phyloP scores from a whole-genome alignment of 257 asterid species.

The Solanum lycopersicoides region DNA sequence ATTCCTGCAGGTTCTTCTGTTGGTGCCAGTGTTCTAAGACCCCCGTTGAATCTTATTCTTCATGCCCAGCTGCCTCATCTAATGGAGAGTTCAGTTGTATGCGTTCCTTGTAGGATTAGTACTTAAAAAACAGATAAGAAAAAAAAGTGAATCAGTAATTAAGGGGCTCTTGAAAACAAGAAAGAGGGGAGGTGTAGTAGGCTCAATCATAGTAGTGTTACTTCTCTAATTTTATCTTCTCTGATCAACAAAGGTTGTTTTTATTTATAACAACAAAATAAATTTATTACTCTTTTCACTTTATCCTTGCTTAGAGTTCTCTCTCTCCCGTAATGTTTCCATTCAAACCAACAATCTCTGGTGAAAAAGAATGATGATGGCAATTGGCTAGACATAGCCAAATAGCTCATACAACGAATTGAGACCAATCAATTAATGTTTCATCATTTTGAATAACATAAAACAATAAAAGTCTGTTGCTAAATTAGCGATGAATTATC shows the following conservation, averaged over 20 bases:
- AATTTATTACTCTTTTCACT: not conserved
- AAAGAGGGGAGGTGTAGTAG: not conserved
- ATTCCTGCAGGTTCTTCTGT: not conserved
- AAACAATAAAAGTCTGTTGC: not conserved
- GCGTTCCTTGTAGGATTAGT: not conserved
- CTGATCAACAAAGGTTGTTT: not conserved
- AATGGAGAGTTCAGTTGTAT: not conserved
- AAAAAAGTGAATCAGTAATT: not conserved
- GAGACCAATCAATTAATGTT: not conserved
- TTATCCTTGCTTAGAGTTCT: not conserved
- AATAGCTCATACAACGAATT: not conserved
- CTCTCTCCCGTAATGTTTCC: not conserved
- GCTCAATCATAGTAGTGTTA: not conserved
- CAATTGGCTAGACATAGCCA: not conserved
- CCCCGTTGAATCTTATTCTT: not conserved
- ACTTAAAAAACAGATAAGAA: not conserved
- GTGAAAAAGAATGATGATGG: not conserved
- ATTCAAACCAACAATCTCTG: not conserved
- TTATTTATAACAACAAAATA: not conserved
- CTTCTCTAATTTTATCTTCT: not conserved
- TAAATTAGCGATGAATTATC: not conserved
- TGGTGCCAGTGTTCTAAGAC: not conserved
- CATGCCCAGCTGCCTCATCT: not conserved
- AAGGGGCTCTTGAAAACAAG: not conserved
- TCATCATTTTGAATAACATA: not conserved